A percentile compares a stretch with the other conserved stretches of the same genome.
Evolutionary conservation across 2,329 filamentous ascomycete species (phyloP).

Genomic region (Cercospora canescens): DNA sequence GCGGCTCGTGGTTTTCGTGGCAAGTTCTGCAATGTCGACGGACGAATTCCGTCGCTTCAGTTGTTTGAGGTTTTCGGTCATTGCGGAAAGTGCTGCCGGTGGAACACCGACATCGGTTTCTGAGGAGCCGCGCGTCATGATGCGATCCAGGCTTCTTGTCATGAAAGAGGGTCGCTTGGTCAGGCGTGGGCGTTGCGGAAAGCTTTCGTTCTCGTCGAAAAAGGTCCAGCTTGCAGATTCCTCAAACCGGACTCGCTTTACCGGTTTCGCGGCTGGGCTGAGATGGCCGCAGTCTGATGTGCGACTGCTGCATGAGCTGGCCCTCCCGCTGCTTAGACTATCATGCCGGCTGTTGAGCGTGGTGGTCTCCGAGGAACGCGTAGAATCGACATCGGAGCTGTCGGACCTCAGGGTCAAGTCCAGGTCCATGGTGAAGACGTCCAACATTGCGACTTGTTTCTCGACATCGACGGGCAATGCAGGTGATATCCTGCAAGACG

Average conservation of each 20-base stretch:
- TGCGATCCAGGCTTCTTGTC: slow-evolving; percentile 17
- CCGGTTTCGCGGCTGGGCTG: slow-evolving; percentile 8
- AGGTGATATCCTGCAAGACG: slow-evolving; percentile 1
- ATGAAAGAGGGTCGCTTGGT: slow-evolving; percentile 17
- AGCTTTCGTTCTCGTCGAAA: slow-evolving; percentile 17
- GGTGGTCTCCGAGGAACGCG: slow-evolving; percentile 15
- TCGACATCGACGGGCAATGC: slow-evolving; percentile 5
- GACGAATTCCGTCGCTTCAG: slow-evolving; percentile 13
- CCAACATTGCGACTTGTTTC: slow-evolving; percentile 11
- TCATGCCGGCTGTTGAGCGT: slow-evolving; percentile 17
- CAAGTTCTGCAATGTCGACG: slow-evolving; percentile 9
- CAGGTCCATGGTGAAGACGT: slow-evolving; percentile 8
- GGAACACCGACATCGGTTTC: slow-evolving; percentile 14
- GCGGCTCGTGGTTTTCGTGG: slow-evolving; percentile 5
- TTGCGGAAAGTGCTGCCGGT: slow-evolving; percentile 13
- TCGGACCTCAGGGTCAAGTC: slow-evolving; percentile 2
- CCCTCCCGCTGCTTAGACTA: slow-evolving; percentile 18
- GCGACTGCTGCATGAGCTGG: slow-evolving; percentile 18
- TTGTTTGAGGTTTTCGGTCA: slow-evolving; percentile 12
- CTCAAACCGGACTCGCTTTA: slow-evolving; percentile 19
- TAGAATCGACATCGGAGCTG: slow-evolving; percentile 5
- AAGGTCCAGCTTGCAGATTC: slow-evolving; percentile 22
- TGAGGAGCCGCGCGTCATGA: slow-evolving; percentile 11
- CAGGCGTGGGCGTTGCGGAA: slow-evolving; percentile 7
- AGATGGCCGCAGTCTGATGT: slow-evolving; percentile 15